A percentile compares a stretch with the other conserved stretches of the same genome.
Conservation (phyloP, 495 filamentous ascomycete genomes). For the Diplogelasinospora grovesii region DNA sequence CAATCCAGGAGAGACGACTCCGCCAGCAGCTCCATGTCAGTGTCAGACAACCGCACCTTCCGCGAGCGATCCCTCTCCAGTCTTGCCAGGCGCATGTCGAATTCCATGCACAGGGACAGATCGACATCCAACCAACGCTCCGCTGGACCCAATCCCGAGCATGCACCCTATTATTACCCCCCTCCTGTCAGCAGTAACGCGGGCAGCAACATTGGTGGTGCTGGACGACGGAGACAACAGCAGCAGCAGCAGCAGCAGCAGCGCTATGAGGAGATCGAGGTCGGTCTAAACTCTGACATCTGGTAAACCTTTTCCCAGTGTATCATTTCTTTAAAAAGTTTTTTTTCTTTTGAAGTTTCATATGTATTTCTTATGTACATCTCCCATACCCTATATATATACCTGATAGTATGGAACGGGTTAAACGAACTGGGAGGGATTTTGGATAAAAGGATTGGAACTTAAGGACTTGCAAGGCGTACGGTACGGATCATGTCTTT, state of each 20-base stretch:
- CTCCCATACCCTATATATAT: background rate
- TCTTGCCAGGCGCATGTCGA: too few relatives aligned
- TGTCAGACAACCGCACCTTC: background rate
- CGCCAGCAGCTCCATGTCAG: too few relatives aligned
- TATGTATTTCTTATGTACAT: background rate
- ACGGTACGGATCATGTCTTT: background rate
- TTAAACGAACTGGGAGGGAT: too few relatives aligned
- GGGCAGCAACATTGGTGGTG: too few relatives aligned
- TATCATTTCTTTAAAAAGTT: background rate
- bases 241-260: conserved; percentile 1
- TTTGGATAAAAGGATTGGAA: too few relatives aligned
- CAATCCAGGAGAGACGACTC: too few relatives aligned
- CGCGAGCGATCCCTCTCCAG: background rate
- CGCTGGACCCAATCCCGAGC: too few relatives aligned
- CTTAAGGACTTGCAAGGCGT: too few relatives aligned
- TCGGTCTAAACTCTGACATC: conserved; percentile 21
- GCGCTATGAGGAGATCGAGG: conserved; percentile 21
- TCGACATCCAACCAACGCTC: too few relatives aligned
- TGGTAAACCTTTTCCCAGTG: conserved; percentile 15
- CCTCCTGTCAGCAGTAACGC: too few relatives aligned
- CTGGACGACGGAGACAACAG: background rate
- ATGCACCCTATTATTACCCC: conserved; percentile 14
- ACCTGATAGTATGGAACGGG: background rate
- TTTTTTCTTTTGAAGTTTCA: background rate
- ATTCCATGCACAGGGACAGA: too few relatives aligned